Percentiles rank a stretch among this genome's conserved stretches.
Conservation (phyloP, 2,329 filamentous ascomycete species). For the Venturia oleaginea region DNA sequence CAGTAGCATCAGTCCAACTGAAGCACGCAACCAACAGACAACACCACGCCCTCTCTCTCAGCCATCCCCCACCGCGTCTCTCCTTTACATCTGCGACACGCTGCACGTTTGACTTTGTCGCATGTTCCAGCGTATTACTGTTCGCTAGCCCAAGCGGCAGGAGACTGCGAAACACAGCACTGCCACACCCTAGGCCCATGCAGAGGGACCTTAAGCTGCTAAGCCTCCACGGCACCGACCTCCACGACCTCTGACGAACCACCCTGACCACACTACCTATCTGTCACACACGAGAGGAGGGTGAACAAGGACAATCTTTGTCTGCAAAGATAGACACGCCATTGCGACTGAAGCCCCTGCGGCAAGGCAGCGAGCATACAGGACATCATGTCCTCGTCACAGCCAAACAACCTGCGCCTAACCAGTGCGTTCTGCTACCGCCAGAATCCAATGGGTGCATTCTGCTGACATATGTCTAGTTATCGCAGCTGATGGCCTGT, state of each 20-base stretch:
- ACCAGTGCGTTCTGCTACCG: constrained; percentile 58
- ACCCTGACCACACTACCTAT: not conserved
- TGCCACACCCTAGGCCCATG: not conserved
- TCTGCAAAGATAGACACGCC: not conserved
- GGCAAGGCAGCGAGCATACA: constrained; percentile 1
- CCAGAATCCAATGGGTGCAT: not conserved
- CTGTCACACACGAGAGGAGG: constrained; percentile 1
- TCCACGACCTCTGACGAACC: not conserved
- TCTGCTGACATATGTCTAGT: constrained; percentile 47
- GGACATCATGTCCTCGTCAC: constrained; percentile 9
- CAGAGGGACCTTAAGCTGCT: not conserved
- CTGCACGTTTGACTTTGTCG: not conserved
- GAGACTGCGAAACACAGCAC: constrained; percentile 2
- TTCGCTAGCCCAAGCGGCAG: constrained; percentile 2
- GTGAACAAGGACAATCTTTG: not conserved
- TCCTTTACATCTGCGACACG: not conserved
- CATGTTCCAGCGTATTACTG: not conserved
- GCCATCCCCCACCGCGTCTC: not conserved
- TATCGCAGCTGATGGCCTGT: constrained; percentile 95
- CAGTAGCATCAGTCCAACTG: not conserved
- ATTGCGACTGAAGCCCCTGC: constrained; percentile 7
- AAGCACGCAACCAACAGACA: constrained; percentile 1
- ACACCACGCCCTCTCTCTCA: not conserved
- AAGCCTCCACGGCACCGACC: not conserved
- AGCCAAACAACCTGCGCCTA: constrained; percentile 66